Evolutionary conservation across 208 protist genomes (phyloP).

Genomic region (Trypanosoma rangeli): DNA sequence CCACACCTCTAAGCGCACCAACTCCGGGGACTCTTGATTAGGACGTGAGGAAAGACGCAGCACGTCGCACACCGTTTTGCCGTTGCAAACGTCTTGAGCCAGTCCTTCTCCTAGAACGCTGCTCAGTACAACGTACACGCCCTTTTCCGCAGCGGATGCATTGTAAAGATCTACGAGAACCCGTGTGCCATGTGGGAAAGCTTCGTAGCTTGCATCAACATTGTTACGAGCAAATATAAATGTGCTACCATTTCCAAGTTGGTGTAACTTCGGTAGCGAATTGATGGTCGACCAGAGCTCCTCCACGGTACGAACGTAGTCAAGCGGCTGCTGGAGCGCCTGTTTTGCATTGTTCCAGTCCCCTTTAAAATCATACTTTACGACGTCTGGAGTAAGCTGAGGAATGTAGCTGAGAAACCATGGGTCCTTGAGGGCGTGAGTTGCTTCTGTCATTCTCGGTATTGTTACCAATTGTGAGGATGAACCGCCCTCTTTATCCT

Average conservation of each 20-base stretch:
- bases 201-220: constrained; percentile 86
- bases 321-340: constrained; percentile 68
- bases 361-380: constrained; percentile 75
- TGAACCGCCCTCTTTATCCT: not conserved
- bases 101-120: constrained; percentile 75
- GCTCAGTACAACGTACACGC: constrained; percentile 67
- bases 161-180: constrained; percentile 74
- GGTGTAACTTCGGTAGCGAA: constrained; percentile 81
- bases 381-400: constrained; percentile 62
- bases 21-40: constrained; percentile 60
- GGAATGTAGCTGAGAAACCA: constrained; percentile 90
- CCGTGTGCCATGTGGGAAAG: constrained; percentile 82
- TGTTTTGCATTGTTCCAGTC: constrained; percentile 86
- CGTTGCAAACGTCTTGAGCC: constrained; percentile 50
- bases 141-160: constrained; percentile 56
- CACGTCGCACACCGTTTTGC: constrained; percentile 78
- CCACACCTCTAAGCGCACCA: constrained; percentile 85
- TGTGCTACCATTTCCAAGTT: constrained; percentile 75
- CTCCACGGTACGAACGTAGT: constrained; percentile 85
- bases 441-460: constrained; percentile 30
- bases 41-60: constrained; percentile 72
- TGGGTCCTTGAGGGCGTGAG: constrained; percentile 67
- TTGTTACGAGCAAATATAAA: constrained; percentile 85
- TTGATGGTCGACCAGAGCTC: constrained; percentile 91
- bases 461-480: not conserved